phyloP scores from a whole-genome alignment of 2,329 filamentous ascomycete genomes.

The Didymella exigua region DNA sequence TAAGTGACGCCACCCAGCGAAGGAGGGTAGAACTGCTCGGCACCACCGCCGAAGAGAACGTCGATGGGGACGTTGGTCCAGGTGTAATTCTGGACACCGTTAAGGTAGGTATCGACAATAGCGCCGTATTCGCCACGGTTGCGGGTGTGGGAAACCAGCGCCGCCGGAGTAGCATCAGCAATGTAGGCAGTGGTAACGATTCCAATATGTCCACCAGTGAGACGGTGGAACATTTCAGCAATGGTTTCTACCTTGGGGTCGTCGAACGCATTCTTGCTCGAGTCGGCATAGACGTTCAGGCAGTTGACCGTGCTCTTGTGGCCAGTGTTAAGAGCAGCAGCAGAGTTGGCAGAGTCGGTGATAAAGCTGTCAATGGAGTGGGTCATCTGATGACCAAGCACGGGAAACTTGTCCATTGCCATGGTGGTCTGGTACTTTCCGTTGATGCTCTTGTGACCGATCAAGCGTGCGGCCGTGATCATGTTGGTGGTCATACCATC shows the following conservation, averaged over 20 bases:
- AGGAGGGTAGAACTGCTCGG: slow-evolving; percentile 72
- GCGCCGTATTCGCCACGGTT: slow-evolving; percentile 71
- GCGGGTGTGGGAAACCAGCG: slow-evolving; percentile 65
- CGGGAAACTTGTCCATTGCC: slow-evolving; percentile 81
- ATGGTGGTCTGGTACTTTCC: slow-evolving; percentile 79
- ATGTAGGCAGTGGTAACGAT: slow-evolving; percentile 80
- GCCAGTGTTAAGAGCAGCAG: slow-evolving; percentile 78
- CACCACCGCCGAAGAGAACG: slow-evolving; percentile 81
- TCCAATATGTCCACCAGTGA: slow-evolving; percentile 65
- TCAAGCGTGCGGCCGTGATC: slow-evolving; percentile 79
- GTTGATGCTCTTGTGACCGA: slow-evolving; percentile 82
- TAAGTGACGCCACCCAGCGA: slow-evolving; percentile 66
- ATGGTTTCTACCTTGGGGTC: slow-evolving; percentile 88
- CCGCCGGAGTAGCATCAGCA: slow-evolving; percentile 82
- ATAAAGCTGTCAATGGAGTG: slow-evolving; percentile 86
- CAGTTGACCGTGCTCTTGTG: slow-evolving; percentile 86
- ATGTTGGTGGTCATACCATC: slow-evolving; percentile 73
- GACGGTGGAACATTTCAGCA: slow-evolving; percentile 74
- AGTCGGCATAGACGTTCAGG: slow-evolving; percentile 81
- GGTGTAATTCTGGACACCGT: slow-evolving; percentile 78
- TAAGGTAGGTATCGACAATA: slow-evolving; percentile 76
- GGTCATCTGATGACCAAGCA: slow-evolving; percentile 87
- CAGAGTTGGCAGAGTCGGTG: slow-evolving; percentile 85
- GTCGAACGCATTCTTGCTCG: slow-evolving; percentile 73
- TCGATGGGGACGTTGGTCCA: slow-evolving; percentile 77